A percentile compares a stretch with the other conserved stretches of the same genome.
Evolutionary conservation across 305 asterid species (phyloP).

Genomic region (Solanum hybrid): DNA sequence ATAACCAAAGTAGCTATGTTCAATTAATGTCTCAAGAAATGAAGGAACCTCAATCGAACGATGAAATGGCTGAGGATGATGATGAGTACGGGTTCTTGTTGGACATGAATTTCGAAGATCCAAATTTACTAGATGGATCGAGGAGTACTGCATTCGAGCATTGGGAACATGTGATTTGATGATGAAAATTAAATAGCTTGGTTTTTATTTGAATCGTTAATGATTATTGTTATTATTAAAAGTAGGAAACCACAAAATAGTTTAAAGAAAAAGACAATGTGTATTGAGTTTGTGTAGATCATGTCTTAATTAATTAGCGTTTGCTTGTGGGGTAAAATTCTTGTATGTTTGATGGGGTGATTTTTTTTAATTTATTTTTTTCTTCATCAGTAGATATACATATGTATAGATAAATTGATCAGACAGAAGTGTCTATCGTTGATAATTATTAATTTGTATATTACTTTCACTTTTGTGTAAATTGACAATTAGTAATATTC

Average conservation of each 20-base stretch:
- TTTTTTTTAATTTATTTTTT: neutral
- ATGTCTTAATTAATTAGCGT: neutral
- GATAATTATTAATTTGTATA: neutral
- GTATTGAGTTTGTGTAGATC: neutral
- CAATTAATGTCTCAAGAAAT: constrained; percentile 17
- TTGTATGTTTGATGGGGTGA: neutral
- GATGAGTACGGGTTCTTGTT: constrained; percentile 41
- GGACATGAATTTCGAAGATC: constrained; percentile 26
- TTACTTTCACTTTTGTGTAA: neutral
- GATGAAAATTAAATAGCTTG: constrained; percentile 7
- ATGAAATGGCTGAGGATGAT: constrained; percentile 44
- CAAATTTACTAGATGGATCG: constrained; percentile 3
- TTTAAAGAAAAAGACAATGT: neutral
- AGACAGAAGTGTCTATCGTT: neutral
- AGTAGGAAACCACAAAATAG: neutral
- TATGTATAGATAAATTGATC: neutral
- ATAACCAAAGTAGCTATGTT: constrained; percentile 9
- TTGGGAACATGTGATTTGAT: constrained; percentile 23
- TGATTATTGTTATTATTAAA: neutral
- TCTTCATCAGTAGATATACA: neutral
- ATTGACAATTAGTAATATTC: neutral
- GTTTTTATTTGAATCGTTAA: constrained; percentile 16
- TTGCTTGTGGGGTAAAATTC: neutral
- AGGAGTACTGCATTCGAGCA: constrained; percentile 17
- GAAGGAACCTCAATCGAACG: neutral